Conservation (phyloP, 1,139 yeast species). For the Geotrichum siamense region DNA sequence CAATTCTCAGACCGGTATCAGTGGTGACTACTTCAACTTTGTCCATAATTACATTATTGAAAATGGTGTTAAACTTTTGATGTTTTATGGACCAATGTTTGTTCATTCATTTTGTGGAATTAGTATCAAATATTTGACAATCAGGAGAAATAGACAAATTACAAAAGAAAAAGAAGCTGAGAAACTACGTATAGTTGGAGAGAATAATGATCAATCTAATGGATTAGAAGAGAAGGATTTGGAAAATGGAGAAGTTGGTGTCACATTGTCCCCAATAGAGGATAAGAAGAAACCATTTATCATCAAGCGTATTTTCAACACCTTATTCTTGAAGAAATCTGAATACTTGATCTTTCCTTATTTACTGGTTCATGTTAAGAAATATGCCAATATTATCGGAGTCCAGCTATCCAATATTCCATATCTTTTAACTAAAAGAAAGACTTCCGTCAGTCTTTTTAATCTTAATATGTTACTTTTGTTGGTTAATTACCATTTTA, state of each 20-base stretch:
- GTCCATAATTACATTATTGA: neutral
- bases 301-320: neutral
- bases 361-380: neutral
- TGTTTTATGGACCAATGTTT: neutral
- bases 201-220: no score
- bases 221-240: neutral
- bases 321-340: neutral
- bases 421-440: neutral
- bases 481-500: constrained; percentile 1
- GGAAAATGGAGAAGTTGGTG: neutral
- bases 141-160: neutral
- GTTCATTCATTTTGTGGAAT: neutral
- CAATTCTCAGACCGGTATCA: neutral
- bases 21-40: neutral
- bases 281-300: neutral
- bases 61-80: neutral
- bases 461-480: constrained; percentile 1
- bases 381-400: constrained; percentile 1
- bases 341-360: constrained; percentile 3
- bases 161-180: neutral
- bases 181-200: no score
- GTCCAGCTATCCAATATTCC: neutral
- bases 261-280: neutral
- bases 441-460: neutral
- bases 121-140: neutral